Percentiles rank a stretch among this genome's conserved stretches.
These are phyloP conservation scores for Coniferiporia weirii DNA, from an alignment of 1,284 basidiomycete genomes.

Conservation along the genomic window DNA sequence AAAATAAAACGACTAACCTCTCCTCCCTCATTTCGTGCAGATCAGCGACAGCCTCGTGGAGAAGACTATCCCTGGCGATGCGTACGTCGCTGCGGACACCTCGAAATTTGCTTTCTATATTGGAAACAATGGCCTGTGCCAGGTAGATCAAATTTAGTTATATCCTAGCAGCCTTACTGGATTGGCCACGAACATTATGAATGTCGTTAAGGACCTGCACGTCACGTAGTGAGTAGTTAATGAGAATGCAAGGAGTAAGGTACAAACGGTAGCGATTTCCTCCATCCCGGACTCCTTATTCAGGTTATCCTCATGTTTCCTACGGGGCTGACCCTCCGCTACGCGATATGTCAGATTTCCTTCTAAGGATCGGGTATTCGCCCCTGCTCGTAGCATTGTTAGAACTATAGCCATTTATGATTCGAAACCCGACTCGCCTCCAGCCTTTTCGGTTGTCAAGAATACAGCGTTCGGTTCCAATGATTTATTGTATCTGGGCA, in stretches of 20 bases:
- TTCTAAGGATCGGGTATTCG: neutral
- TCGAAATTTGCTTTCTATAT: slow-evolving; percentile 38
- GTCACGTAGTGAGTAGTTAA: neutral
- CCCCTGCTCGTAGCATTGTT: neutral
- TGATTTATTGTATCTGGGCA: slow-evolving; percentile 2
- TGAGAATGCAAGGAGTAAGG: neutral
- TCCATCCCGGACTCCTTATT: slow-evolving; percentile 17
- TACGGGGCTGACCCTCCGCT: neutral
- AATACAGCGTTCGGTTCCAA: neutral
- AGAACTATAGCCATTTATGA: neutral
- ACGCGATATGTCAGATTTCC: neutral
- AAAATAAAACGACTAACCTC: slow-evolving; percentile 28
- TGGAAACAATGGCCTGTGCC: slow-evolving; percentile 37
- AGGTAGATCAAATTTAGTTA: slow-evolving; percentile 14
- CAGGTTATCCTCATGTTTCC: neutral
- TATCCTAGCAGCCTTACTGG: neutral
- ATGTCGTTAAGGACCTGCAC: slow-evolving; percentile 14
- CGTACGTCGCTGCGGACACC: slow-evolving; percentile 38
- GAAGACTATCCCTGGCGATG: slow-evolving; percentile 34
- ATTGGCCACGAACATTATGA: slow-evolving; percentile 12
- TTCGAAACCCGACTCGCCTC: neutral
- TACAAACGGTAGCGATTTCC: slow-evolving; percentile 12
- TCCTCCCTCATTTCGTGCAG: slow-evolving; percentile 34
- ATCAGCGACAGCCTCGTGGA: slow-evolving; percentile 37
- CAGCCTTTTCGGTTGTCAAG: too few species aligned